Conservation (phyloP, 148 eudicot genomes). For the Rhododendron mucronatum region DNA sequence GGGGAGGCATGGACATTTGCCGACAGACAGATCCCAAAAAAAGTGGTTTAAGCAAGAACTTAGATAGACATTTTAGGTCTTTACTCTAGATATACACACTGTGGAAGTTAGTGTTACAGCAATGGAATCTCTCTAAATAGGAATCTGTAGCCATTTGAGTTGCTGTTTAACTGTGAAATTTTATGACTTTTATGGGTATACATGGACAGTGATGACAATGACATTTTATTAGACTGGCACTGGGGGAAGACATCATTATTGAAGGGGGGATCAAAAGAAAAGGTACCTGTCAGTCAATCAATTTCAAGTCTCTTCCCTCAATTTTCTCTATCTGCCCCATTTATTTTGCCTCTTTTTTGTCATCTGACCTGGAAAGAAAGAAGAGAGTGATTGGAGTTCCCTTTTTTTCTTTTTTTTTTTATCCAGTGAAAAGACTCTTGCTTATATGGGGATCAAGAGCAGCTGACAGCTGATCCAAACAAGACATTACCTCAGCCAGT, state of each 20-base stretch:
- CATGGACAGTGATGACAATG: conserved; percentile 11
- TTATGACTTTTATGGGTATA: conserved; percentile 1
- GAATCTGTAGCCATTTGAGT: not conserved
- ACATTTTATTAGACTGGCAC: conserved; percentile 14
- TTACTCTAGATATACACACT: not conserved
- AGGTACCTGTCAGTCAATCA: conserved; percentile 18
- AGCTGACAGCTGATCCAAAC: conserved; percentile 24
- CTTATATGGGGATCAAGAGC: conserved; percentile 11
- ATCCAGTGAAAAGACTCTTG: conserved; percentile 23
- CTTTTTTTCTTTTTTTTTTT: conserved; percentile 7
- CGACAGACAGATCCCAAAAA: not conserved
- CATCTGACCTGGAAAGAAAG: conserved; percentile 26
- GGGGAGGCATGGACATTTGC: not conserved
- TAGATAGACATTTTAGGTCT: not conserved
- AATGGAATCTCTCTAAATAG: not conserved
- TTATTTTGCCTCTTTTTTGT: conserved; percentile 16
- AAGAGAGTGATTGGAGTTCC: not conserved
- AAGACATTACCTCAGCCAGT: conserved; percentile 10
- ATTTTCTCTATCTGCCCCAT: conserved; percentile 18
- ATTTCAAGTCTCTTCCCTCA: conserved; percentile 18
- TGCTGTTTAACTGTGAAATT: not conserved
- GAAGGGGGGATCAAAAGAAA: conserved; percentile 27
- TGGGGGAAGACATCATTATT: conserved; percentile 22
- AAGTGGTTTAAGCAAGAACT: not conserved
- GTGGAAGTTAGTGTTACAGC: not conserved